Conservation (phyloP, 2,329 filamentous ascomycete species). For the Epichloe gansuensis region DNA sequence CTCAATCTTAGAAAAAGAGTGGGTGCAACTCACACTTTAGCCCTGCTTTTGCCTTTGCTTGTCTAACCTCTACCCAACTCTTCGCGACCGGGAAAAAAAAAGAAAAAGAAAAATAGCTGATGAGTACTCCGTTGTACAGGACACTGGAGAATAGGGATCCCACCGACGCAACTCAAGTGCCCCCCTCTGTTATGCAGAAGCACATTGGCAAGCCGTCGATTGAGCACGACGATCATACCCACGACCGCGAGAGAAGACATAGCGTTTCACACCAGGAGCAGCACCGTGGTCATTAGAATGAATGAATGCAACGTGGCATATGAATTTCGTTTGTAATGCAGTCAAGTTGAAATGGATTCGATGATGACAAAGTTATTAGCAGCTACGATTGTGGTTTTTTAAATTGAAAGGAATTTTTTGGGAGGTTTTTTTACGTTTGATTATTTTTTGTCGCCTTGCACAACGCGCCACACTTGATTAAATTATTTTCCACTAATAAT, state of each 20-base stretch:
- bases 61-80: no score
- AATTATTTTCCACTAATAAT: no score
- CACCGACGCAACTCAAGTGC: conserved; percentile 43
- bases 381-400: no score
- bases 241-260: conserved; percentile 34
- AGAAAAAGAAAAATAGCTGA: background rate
- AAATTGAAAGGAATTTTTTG: no score
- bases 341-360: conserved; percentile 5
- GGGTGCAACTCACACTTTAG: background rate
- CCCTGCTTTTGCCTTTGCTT: no score
- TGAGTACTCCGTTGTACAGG: background rate
- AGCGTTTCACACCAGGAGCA: conserved; percentile 35
- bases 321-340: background rate
- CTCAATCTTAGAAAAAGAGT: conserved; percentile 22
- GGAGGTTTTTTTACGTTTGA: no score
- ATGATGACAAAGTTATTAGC: background rate
- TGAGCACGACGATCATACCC: conserved; percentile 29
- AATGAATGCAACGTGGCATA: background rate
- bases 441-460: no score
- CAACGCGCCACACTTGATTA: no score
- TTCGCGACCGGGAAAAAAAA: background rate
- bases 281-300: conserved; percentile 30
- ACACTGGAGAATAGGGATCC: conserved; percentile 27
- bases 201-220: conserved; percentile 32
- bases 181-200: conserved; percentile 40